phyloP scores from a whole-genome alignment of 1,139 yeast genomes.

The Geotrichum citri-aurantii region DNA sequence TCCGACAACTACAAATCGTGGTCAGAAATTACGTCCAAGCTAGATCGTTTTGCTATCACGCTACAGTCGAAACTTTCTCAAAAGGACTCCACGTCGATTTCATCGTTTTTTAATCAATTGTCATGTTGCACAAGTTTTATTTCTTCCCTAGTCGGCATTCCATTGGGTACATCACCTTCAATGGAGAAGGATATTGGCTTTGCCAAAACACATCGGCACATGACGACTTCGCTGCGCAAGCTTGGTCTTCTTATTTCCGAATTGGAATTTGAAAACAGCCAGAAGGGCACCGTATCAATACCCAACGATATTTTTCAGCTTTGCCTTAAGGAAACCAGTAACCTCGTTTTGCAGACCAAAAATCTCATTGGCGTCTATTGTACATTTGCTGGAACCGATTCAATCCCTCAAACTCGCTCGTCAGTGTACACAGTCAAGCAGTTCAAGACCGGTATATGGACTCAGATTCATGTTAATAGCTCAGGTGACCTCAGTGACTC shows the following conservation, averaged over 20 bases:
- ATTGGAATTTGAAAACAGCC: slow-evolving; percentile 14
- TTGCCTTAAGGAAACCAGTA: not conserved
- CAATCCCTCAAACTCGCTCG: not conserved
- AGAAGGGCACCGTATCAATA: not conserved
- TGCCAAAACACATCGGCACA: slow-evolving; percentile 23
- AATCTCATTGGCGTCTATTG: not conserved
- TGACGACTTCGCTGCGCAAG: slow-evolving; percentile 23
- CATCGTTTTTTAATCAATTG: slow-evolving; percentile 19
- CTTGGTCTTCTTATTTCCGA: slow-evolving; percentile 17
- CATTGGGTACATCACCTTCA: slow-evolving; percentile 26
- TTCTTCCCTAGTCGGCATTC: slow-evolving; percentile 25
- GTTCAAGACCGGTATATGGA: slow-evolving; percentile 22
- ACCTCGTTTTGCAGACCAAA: not conserved
- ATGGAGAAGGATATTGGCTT: slow-evolving; percentile 20
- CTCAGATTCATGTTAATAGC: slow-evolving; percentile 17
- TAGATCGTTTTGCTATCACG: not conserved
- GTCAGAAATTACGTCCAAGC: not conserved
- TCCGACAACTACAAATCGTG: not conserved
- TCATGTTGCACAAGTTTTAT: slow-evolving; percentile 23
- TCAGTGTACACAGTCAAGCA: slow-evolving; percentile 22
- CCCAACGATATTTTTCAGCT: slow-evolving; percentile 9
- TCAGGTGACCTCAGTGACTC: slow-evolving; percentile 10
- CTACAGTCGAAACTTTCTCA: not conserved
- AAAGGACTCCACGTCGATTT: not conserved
- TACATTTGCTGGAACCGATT: not conserved